Evolutionary conservation across 2,329 filamentous ascomycete species (phyloP), one percentile per base, ranked within the genome.

Genomic region (Lachnellula subtilissima): DNA sequence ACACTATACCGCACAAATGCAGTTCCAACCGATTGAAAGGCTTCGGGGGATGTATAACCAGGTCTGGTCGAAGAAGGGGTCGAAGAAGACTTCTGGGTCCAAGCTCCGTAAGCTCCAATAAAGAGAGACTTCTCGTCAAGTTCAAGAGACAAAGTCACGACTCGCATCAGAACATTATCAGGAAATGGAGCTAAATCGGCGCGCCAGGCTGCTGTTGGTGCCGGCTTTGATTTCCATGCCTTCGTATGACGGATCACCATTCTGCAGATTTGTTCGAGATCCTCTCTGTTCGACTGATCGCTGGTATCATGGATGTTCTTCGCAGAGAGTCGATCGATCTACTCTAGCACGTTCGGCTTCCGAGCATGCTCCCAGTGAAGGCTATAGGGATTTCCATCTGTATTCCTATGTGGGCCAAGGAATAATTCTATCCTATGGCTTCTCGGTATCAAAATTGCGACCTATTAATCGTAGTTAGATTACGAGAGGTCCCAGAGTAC

Each of bases 361-460:
- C 15, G 45, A 12, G 23, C 11, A 11, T 19, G 11, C 14, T 35
- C 1, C 14, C 12, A 35, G 15, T 12, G 23, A 28, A 22, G 4
- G 19, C 15, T 19, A 19, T 40, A 40, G 15, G 5, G 15, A 43
- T 43, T 1, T 15, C 2, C 11, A 23, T 45, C 2, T n/a, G 14
- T 6, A 40, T 3, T 17, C 15, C 9, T 14, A n/a, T 55, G 14
- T 23, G 45, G 40, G 48, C 15, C 45, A 19, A 57, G 46, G 25
- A 61, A 56, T 15, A 54, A 59, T 8, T 54, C 19, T 7, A 59
- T n/a, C 36, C 50, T 50, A 46, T 48, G 40, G 4, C 14, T 35
- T 42, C 50, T 58, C 4, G 61, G 61, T 48, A 63, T 53, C 9
- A 59, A 17, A 1, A 63, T 46, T 1, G 48, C 58, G 11, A 62